phyloP scores from a whole-genome alignment of 306 rosid species.

The Hylodesmum podocarpum region DNA sequence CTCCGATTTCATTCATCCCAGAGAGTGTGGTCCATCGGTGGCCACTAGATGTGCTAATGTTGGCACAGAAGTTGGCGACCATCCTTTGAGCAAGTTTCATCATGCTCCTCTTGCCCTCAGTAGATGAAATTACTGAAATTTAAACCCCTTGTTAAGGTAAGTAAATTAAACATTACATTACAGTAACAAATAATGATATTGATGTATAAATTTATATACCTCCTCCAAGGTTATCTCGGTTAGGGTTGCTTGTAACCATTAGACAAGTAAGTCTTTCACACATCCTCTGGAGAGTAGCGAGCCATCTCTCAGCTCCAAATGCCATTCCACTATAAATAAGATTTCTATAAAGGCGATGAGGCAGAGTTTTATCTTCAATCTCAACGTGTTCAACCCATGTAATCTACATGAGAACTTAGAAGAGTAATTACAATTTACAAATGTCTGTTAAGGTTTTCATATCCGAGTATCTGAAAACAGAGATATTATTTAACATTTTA shows the following conservation, averaged over 20 bases:
- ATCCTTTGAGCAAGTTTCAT: conserved; percentile 94
- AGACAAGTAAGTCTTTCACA: conserved; percentile 81
- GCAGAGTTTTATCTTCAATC: conserved; percentile 73
- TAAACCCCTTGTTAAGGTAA: neutral
- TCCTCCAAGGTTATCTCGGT: conserved; percentile 75
- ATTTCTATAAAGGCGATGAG: conserved; percentile 70
- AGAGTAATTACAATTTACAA: conserved; percentile 6
- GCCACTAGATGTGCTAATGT: conserved; percentile 72
- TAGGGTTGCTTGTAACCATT: conserved; percentile 63
- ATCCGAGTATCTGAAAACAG: neutral
- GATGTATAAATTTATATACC: conserved; percentile 41
- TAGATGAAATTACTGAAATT: conserved; percentile 68
- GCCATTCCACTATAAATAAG: conserved; percentile 68
- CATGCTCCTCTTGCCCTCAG: conserved; percentile 88
- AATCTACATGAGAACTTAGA: conserved; percentile 46
- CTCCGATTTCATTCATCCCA: conserved; percentile 71
- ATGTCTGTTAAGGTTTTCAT: neutral
- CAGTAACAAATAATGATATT: neutral
- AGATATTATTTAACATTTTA: conserved; percentile 8
- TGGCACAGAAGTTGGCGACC: conserved; percentile 77
- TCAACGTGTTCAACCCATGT: conserved; percentile 94
- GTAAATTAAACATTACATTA: neutral
- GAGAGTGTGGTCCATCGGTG: conserved; percentile 85
- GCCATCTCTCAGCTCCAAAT: conserved; percentile 87
- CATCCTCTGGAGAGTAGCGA: conserved; percentile 73